Base-by-base conservation (phyloP, 345 rosid species). In the Sisymbrium altissimum region DNA sequence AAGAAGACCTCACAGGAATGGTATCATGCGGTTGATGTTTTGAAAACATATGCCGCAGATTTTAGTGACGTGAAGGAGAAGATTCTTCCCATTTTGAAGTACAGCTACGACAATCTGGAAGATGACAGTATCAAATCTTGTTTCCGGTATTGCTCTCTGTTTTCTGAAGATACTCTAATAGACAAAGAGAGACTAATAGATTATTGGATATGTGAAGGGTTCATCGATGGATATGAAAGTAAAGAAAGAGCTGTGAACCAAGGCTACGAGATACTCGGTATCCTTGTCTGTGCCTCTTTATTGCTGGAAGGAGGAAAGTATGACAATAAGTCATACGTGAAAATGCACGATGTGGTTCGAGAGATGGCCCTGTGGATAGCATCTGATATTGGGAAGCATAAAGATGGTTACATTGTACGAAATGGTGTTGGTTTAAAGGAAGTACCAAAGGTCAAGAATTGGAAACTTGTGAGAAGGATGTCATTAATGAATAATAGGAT, bases 261-360 rank as follows among this genome's bases (percentile, higher is more conserved):
- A 23, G 85, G 83, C 1, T 35, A 78, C 7, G 32, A 25, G 2
- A 77, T 84, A 9, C 61, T 81, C 11, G 70, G 73, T 7, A 71
- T 15, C 15, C 82, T 83, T 1, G 5, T 40, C 7, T 21, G 11
- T 0, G 64, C 72, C 10, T 68, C 53, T 68, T 49, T 66, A 13
- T 19, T 66, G 30, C 0, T 10, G 1, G 68, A 64, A 30, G 68
- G 15, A 30, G 39, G 11, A 29, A n/a, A 15, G 3, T 2, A 45
- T 29, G 19, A 55, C 60, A 55, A 55, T 17, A 55, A 64, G 13
- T 29, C 40, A 17, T 5, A 9, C 0, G 68, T 64, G 55, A 64
- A 35, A 30, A 64, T 64, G 68, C 68, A 64, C 30, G 68, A 64
- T 30, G 68, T 64, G 29, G 41, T 64, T 30, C 17, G 55, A 9